phyloP scores from a whole-genome alignment of 371 early-diverging fungal genomes.

The Capillidium heterosporum region DNA sequence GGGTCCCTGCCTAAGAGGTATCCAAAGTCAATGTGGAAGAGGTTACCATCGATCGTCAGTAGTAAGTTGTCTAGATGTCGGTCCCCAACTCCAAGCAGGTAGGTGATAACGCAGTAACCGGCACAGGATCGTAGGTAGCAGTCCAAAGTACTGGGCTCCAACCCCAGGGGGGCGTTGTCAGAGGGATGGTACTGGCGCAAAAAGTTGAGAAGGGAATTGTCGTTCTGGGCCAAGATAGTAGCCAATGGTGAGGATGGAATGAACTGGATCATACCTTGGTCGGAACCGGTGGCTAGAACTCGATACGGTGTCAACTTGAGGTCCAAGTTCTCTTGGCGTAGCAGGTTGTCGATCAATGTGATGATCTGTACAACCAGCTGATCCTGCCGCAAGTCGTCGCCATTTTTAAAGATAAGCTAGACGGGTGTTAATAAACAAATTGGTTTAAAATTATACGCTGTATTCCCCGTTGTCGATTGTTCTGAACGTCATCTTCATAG shows the following conservation, averaged over 20 bases:
- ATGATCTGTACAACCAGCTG: constrained; percentile 93
- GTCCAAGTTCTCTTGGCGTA: constrained; percentile 87
- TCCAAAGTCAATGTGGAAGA: constrained; percentile 98
- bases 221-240: constrained; percentile 67
- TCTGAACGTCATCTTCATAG: constrained; percentile 63
- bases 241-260: constrained; percentile 73
- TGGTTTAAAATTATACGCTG: constrained; percentile 9
- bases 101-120: constrained; percentile 96
- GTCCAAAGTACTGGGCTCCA: constrained; percentile 74
- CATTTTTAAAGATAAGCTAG: constrained; percentile 82
- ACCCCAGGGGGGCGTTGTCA: constrained; percentile 39
- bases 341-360: constrained; percentile 81
- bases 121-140: constrained; percentile 90
- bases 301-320: constrained; percentile 80
- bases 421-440: background rate
- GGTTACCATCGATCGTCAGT: constrained; percentile 65
- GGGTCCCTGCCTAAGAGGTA: constrained; percentile 96
- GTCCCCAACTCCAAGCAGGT: constrained; percentile 97
- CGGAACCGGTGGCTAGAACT: constrained; percentile 82
- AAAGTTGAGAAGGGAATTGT: constrained; percentile 61
- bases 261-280: constrained; percentile 78
- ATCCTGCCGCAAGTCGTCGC: constrained; percentile 95
- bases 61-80: constrained; percentile 94
- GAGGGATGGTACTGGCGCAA: constrained; percentile 50
- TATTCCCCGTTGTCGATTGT: constrained; percentile 63